phyloP scores from a whole-genome alignment of 108 stramenopile species.

The Nannochloropsis gaditana region DNA sequence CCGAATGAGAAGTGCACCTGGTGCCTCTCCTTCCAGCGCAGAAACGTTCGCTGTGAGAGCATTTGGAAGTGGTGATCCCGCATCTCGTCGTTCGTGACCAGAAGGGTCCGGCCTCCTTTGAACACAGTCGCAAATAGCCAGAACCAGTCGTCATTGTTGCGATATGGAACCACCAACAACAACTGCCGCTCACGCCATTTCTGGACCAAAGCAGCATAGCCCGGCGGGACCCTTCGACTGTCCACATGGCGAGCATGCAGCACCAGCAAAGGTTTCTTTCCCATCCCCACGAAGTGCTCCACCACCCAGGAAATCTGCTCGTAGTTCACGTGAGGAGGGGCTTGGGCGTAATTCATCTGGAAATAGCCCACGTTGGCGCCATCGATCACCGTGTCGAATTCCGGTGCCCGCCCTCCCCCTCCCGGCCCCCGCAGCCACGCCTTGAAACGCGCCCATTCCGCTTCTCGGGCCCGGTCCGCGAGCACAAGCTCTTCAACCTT shows the following conservation, averaged over 20 bases:
- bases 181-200: conserved; percentile 18
- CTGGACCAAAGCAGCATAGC: neutral
- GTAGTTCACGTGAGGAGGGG: conserved; percentile 81
- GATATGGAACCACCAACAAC: conserved; percentile 11
- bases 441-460: conserved; percentile 29
- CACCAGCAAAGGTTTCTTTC: conserved; percentile 27
- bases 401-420: neutral
- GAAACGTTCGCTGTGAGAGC: conserved; percentile 73
- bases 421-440: conserved; percentile 23
- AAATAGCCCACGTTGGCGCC: conserved; percentile 96
- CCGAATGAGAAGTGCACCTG: conserved; percentile 74
- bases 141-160: conserved; percentile 98
- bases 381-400: conserved; percentile 70
- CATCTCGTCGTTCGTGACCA: conserved; percentile 96
- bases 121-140: conserved; percentile 79
- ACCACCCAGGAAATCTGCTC: conserved; percentile 72
- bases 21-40: conserved; percentile 93
- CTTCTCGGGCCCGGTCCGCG: conserved; percentile 2
- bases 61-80: conserved; percentile 97
- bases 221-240: neutral
- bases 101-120: conserved; percentile 54
- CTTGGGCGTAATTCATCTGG: conserved; percentile 69
- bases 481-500: conserved; percentile 21
- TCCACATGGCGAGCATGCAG: conserved; percentile 28
- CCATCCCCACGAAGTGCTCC: conserved; percentile 22